A percentile compares a stretch with the other conserved stretches of the same genome.
These are phyloP conservation scores for Naganishia randhawae DNA, from an alignment of 768 basidiomycete species.

Conservation along the genomic window DNA sequence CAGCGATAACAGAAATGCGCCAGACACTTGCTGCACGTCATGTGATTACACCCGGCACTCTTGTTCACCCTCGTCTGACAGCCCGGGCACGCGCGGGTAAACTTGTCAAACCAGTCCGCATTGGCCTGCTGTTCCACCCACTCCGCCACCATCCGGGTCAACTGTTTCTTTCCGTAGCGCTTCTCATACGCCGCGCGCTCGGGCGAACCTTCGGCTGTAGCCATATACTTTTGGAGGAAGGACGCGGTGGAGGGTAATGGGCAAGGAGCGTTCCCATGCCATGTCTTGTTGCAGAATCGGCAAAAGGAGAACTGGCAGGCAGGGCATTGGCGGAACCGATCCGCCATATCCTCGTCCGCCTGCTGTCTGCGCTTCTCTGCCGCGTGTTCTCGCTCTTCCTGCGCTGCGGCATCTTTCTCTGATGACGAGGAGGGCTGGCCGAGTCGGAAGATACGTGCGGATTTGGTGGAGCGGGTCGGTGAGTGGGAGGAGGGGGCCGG, in stretches of 20 bases:
- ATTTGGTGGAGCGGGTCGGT: not conserved
- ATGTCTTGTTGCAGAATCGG: slow-evolving; percentile 73
- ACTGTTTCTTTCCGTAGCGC: slow-evolving; percentile 62
- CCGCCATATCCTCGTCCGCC: slow-evolving; percentile 66
- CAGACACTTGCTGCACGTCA: slow-evolving; percentile 66
- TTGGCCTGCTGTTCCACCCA: slow-evolving; percentile 74
- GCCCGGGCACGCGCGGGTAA: slow-evolving; percentile 65
- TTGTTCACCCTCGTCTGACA: slow-evolving; percentile 65
- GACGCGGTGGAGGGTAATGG: slow-evolving; percentile 65
- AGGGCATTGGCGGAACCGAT: slow-evolving; percentile 66
- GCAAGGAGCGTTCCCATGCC: slow-evolving; percentile 79
- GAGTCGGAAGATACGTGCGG: slow-evolving; percentile 25
- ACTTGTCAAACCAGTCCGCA: slow-evolving; percentile 65
- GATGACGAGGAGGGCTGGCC: not conserved
- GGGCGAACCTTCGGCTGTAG: slow-evolving; percentile 57
- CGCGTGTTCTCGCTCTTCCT: slow-evolving; percentile 38
- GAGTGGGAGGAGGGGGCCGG: slow-evolving; percentile 21
- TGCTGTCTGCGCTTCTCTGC: slow-evolving; percentile 23
- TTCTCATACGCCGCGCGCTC: slow-evolving; percentile 60
- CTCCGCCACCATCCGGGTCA: slow-evolving; percentile 61
- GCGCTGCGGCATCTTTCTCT: not conserved
- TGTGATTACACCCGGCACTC: slow-evolving; percentile 71
- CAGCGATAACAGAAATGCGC: slow-evolving; percentile 82
- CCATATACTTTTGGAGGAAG: slow-evolving; percentile 66
- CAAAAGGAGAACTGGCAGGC: slow-evolving; percentile 76